Evolutionary conservation across 331 rosid genomes (phyloP).

Genomic region (Malus hybrid): DNA sequence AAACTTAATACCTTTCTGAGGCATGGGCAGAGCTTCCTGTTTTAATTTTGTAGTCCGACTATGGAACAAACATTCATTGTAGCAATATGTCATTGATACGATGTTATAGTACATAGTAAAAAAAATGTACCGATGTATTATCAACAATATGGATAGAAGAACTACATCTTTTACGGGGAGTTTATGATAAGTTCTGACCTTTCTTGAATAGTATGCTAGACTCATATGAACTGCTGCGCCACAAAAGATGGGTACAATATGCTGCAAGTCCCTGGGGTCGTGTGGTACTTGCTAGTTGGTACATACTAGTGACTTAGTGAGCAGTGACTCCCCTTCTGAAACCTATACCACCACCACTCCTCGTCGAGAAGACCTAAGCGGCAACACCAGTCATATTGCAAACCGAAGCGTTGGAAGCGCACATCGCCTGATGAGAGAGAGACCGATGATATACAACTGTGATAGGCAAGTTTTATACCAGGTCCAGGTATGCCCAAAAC

Average conservation of each 20-base stretch:
- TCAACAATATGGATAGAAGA: too few species aligned
- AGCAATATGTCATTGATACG: too few species aligned
- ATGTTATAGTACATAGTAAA: too few species aligned
- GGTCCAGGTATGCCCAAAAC: background rate
- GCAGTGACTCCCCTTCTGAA: background rate
- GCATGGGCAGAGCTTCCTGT: too few species aligned
- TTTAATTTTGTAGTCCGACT: too few species aligned
- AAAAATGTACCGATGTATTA: too few species aligned
- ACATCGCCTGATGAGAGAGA: background rate
- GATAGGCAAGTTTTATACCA: background rate
- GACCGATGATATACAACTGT: background rate
- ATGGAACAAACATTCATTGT: too few species aligned
- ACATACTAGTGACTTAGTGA: background rate
- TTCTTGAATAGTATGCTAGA: too few species aligned
- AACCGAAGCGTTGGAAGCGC: background rate
- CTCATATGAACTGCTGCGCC: too few species aligned
- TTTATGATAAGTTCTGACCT: too few species aligned
- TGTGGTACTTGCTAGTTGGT: background rate
- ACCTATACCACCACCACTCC: background rate
- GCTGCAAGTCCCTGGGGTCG: background rate
- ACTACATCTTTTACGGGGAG: too few species aligned
- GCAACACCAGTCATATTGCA: background rate
- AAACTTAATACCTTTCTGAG: too few species aligned
- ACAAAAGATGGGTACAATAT: background rate
- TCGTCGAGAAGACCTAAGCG: background rate